Evolutionary conservation across 192 early-diverging fungal genomes (phyloP).

Genomic region (Coemansia aciculifera): DNA sequence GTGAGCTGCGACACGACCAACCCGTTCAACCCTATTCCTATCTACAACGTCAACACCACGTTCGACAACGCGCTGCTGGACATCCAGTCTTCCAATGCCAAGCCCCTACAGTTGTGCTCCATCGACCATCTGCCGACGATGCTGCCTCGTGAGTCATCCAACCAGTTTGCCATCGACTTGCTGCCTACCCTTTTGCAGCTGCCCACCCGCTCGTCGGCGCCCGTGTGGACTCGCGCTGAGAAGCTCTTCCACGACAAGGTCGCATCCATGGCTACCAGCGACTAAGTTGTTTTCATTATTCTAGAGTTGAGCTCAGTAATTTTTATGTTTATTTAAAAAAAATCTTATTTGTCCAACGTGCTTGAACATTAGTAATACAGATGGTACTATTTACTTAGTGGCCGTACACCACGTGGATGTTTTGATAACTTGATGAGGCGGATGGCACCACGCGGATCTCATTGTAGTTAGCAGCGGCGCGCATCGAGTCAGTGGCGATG

Average conservation of each 20-base stretch:
- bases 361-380: background rate
- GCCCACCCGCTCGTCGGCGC: conserved; percentile 62
- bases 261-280: conserved; percentile 53
- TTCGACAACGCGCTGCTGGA: conserved; percentile 88
- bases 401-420: conserved; percentile 42
- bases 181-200: conserved; percentile 79
- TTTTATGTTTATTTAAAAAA: background rate
- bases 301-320: background rate
- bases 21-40: conserved; percentile 95
- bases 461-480: conserved; percentile 47
- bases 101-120: conserved; percentile 85
- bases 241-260: conserved; percentile 83
- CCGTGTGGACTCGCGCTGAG: conserved; percentile 84
- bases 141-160: conserved; percentile 87
- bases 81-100: conserved; percentile 56
- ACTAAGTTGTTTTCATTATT: conserved; percentile 9
- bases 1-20: conserved; percentile 97
- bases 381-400: conserved; percentile 20
- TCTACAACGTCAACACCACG: conserved; percentile 90
- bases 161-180: conserved; percentile 84
- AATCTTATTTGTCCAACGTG: background rate
- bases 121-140: conserved; percentile 97
- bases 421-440: conserved; percentile 41
- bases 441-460: conserved; percentile 42
- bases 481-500: conserved; percentile 49